Conservation (phyloP, 2,329 filamentous ascomycete species). For the Fusarium sp. region DNA sequence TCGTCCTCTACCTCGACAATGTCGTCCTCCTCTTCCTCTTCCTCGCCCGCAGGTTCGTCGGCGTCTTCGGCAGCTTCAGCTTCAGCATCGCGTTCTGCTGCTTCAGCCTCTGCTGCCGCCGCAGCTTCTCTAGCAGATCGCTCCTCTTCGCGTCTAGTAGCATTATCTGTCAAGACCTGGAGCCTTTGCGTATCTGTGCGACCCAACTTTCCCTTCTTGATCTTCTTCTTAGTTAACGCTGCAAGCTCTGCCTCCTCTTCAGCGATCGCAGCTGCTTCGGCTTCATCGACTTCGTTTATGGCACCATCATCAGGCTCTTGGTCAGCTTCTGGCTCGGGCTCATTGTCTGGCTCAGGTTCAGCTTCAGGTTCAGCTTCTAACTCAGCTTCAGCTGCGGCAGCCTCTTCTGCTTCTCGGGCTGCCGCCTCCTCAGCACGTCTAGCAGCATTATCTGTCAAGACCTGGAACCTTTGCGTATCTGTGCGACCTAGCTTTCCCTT, state of each 20-base stretch:
- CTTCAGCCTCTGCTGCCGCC: constrained; percentile 8
- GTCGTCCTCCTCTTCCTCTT: constrained; percentile 17
- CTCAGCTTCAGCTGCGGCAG: constrained; percentile 52
- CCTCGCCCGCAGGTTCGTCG: constrained; percentile 22
- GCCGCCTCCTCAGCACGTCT: constrained; percentile 28
- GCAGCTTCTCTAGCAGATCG: constrained; percentile 35
- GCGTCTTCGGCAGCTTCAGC: constrained; percentile 44
- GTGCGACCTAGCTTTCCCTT: constrained; percentile 48
- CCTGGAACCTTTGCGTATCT: constrained; percentile 37
- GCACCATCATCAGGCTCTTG: constrained; percentile 39
- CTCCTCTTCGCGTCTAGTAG: constrained; percentile 40
- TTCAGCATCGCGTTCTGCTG: constrained; percentile 27
- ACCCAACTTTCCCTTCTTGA: constrained; percentile 51
- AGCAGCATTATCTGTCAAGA: constrained; percentile 19
- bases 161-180: constrained; percentile 27
- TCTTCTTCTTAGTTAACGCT: constrained; percentile 52
- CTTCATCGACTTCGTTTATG: constrained; percentile 35
- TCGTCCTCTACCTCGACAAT: constrained; percentile 1
- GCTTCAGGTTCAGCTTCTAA: constrained; percentile 37
- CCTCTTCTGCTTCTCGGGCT: constrained; percentile 29
- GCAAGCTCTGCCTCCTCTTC: constrained; percentile 56
- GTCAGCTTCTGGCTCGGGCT: constrained; percentile 35
- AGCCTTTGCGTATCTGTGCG: constrained; percentile 42
- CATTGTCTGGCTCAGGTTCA: constrained; percentile 34
- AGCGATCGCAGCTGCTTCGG: constrained; percentile 44